Conservation (phyloP, 495 filamentous ascomycete genomes). For the Aspergillus mulundensis region DNA sequence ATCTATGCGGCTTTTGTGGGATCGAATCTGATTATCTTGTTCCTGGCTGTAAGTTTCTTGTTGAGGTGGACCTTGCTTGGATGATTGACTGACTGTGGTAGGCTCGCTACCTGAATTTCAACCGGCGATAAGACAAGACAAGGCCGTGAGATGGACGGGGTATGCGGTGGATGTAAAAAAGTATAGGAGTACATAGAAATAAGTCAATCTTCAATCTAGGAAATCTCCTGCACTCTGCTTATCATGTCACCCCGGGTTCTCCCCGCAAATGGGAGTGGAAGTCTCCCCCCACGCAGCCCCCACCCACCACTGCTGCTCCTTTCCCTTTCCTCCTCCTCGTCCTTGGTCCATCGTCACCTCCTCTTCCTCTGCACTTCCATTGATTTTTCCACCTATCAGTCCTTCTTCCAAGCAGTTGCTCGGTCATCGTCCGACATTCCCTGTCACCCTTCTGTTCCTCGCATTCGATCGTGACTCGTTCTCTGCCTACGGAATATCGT, state of each 20-base stretch:
- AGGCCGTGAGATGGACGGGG: not conserved
- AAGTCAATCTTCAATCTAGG: too few species aligned
- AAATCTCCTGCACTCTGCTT: not conserved
- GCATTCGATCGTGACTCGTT: too few species aligned
- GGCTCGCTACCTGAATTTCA: constrained; percentile 65
- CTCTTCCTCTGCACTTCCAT: not conserved
- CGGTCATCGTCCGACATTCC: constrained; percentile 3
- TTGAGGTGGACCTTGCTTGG: not conserved
- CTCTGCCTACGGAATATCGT: not conserved
- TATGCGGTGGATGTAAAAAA: not conserved
- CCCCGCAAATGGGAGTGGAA: constrained; percentile 6
- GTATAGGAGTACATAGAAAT: too few species aligned
- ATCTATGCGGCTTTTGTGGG: constrained; percentile 70
- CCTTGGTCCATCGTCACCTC: not conserved
- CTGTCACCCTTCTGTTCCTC: not conserved
- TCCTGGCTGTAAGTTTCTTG: constrained; percentile 47
- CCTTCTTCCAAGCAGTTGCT: not conserved
- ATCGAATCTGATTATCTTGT: constrained; percentile 73
- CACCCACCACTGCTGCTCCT: not conserved
- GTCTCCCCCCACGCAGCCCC: not conserved
- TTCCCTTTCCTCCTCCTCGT: not conserved
- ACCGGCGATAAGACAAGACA: constrained; percentile 44
- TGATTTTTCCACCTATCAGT: constrained; percentile 1
- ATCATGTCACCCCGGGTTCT: not conserved
- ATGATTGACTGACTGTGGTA: constrained; percentile 24